Conservation (phyloP, 2,329 filamentous ascomycete genomes). For the Erysiphe neolycopersici region DNA sequence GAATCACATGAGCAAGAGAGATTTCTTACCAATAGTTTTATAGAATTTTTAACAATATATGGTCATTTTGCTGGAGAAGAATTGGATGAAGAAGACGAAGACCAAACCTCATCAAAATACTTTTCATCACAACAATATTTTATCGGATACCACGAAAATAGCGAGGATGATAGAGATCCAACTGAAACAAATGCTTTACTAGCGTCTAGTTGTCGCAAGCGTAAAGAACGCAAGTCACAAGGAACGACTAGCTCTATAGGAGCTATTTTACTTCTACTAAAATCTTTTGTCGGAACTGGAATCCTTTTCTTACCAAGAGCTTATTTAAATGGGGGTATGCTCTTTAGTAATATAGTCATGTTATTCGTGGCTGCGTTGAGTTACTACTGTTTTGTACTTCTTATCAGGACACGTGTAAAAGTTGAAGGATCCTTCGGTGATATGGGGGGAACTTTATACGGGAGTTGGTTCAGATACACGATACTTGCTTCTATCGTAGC, state of each 20-base stretch:
- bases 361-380: constrained; percentile 62
- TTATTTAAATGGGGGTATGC: constrained; percentile 89
- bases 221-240: constrained; percentile 44
- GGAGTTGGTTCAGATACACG: constrained; percentile 63
- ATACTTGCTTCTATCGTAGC: constrained; percentile 85
- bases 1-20: constrained; percentile 22
- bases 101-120: constrained; percentile 64
- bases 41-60: constrained; percentile 86
- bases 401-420: constrained; percentile 63
- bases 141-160: constrained; percentile 14
- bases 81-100: constrained; percentile 88
- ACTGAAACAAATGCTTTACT: constrained; percentile 72
- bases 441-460: constrained; percentile 78
- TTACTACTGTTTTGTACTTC: constrained; percentile 91
- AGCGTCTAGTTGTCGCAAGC: constrained; percentile 44
- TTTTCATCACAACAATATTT: constrained; percentile 45
- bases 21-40: constrained; percentile 71
- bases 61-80: constrained; percentile 96
- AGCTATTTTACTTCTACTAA: constrained; percentile 65
- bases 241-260: constrained; percentile 57
- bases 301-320: constrained; percentile 81
- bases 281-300: constrained; percentile 93
- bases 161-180: constrained; percentile 46
- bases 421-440: constrained; percentile 93
- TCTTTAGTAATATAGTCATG: constrained; percentile 85